These are phyloP conservation scores for Iris pallida DNA, from an alignment of 116 monocot genomes.

Conservation along the genomic window DNA sequence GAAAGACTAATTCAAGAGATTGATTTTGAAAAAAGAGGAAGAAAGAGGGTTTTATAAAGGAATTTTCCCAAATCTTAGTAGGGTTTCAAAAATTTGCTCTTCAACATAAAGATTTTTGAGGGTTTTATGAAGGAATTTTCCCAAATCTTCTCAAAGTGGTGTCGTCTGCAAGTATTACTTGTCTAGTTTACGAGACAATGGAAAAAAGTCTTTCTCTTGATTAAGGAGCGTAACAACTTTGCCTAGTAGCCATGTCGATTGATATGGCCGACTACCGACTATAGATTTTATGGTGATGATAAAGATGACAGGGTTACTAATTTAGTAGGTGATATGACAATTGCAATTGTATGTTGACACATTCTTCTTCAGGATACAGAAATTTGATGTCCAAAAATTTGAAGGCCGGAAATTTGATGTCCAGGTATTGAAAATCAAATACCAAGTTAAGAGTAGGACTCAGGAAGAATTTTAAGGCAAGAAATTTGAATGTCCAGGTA, in stretches of 20 bases:
- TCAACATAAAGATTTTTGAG: conserved; percentile 61
- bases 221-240: conserved; percentile 32
- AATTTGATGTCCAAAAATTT: too few relatives aligned
- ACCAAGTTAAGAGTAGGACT: too few relatives aligned
- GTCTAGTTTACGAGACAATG: conserved; percentile 84
- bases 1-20: too few relatives aligned
- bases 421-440: too few relatives aligned
- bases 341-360: conserved; percentile 4
- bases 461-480: too few relatives aligned
- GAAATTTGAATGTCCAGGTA: too few relatives aligned
- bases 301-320: conserved; percentile 10
- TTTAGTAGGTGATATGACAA: conserved; percentile 5
- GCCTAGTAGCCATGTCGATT: conserved; percentile 16
- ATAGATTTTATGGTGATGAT: conserved; percentile 47
- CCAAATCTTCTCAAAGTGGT: conserved; percentile 97
- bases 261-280: conserved; percentile 54
- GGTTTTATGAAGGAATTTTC: conserved; percentile 90
- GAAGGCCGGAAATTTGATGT: too few relatives aligned
- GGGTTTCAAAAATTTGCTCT: too few relatives aligned
- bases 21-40: too few relatives aligned
- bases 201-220: conserved; percentile 66
- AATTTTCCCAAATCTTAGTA: too few relatives aligned
- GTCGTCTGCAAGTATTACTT: conserved; percentile 91
- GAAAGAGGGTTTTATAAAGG: too few relatives aligned
- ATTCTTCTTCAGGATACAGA: conserved; percentile 3